Percentiles rank a stretch among this genome's conserved stretches.
These are phyloP conservation scores for Porphyrellus cyaneotinctus DNA, from an alignment of 768 basidiomycete genomes.

Conservation along the genomic window DNA sequence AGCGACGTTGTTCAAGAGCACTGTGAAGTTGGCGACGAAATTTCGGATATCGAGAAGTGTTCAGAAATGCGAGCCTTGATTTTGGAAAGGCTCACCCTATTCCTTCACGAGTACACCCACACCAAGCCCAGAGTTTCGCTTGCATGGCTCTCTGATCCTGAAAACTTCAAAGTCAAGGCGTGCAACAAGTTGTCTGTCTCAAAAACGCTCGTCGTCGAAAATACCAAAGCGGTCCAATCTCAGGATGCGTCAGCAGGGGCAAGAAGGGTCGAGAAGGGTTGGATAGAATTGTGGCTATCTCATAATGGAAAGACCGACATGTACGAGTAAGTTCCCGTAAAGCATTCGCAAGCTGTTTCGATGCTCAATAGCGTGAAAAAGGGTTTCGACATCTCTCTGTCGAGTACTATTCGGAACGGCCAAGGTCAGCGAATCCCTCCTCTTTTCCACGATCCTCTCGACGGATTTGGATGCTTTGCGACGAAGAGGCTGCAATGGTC, in stretches of 20 bases:
- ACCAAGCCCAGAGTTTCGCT: background rate
- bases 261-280: background rate
- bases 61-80: background rate
- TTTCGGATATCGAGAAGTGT: background rate
- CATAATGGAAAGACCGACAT: background rate
- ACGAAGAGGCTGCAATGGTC: conserved; percentile 1
- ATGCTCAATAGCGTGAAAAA: background rate
- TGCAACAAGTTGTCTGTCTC: background rate
- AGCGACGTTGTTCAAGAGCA: background rate
- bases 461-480: background rate
- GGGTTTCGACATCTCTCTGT: background rate
- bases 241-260: background rate
- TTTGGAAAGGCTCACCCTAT: background rate
- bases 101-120: background rate
- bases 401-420: background rate
- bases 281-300: background rate
- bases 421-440: background rate
- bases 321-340: background rate
- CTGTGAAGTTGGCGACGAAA: background rate
- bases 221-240: background rate
- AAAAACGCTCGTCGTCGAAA: background rate
- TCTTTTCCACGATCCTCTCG: background rate
- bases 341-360: background rate
- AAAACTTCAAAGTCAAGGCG: background rate
- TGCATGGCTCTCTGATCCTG: background rate